Evolutionary conservation across 2,329 filamentous ascomycete genomes (phyloP).

Genomic region (Fusarium incarnatum): DNA sequence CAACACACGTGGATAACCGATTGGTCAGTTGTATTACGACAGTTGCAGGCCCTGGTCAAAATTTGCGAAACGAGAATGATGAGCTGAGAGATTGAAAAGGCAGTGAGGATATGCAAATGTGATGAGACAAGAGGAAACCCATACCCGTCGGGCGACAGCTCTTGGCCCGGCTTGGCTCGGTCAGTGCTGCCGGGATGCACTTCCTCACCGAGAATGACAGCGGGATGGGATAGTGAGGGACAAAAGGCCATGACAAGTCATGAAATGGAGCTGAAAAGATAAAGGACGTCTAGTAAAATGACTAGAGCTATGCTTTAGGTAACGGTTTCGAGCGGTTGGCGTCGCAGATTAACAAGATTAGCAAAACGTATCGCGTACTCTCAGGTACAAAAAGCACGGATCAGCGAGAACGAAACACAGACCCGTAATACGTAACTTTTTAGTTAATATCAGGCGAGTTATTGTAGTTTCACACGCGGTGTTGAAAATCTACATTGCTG

Average conservation of each 20-base stretch:
- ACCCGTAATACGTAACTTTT: constrained; percentile 35
- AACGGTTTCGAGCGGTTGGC: constrained; percentile 30
- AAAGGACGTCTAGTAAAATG: constrained; percentile 3
- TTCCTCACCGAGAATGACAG: constrained; percentile 23
- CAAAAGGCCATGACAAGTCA: constrained; percentile 9
- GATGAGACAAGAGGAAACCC: constrained; percentile 19
- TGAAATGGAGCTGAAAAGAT: background rate
- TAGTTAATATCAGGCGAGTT: constrained; percentile 32
- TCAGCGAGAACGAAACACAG: constrained; percentile 9
- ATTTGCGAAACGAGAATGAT: constrained; percentile 20
- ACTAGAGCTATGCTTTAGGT: constrained; percentile 23
- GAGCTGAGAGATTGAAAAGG: constrained; percentile 13
- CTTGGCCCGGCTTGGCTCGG: constrained; percentile 28
- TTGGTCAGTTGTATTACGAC: constrained; percentile 23
- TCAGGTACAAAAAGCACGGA: constrained; percentile 31
- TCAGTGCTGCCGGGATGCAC: constrained; percentile 17
- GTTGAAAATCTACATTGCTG: background rate
- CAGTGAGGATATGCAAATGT: constrained; percentile 1
- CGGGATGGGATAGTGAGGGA: background rate
- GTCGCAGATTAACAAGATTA: constrained; percentile 36
- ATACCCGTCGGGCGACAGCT: constrained; percentile 12
- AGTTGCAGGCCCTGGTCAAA: constrained; percentile 24
- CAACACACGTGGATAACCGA: constrained; percentile 40
- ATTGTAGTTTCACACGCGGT: background rate
- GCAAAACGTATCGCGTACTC: constrained; percentile 24